Percentiles rank a stretch among this genome's conserved stretches.
Conservation (phyloP, 768 basidiomycete species). For the Mycena olivaceomarginata region DNA sequence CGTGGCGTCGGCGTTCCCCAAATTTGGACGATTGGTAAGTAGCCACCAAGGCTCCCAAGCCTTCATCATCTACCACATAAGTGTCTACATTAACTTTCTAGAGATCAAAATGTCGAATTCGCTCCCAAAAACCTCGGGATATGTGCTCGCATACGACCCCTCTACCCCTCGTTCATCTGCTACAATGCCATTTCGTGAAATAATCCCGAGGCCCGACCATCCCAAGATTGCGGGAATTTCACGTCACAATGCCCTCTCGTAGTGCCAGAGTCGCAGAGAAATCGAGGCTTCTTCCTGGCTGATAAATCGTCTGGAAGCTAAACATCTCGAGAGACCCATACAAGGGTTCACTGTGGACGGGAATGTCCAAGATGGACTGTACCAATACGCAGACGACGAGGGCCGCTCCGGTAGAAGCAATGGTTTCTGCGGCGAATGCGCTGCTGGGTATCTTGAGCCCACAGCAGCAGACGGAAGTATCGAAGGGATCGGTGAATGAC, state of each 20-base stretch:
- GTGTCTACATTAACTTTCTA: too few species aligned
- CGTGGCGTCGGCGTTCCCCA: neutral
- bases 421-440: neutral
- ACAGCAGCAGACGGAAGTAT: neutral
- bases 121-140: neutral
- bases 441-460: neutral
- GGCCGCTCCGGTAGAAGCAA: neutral
- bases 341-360: constrained; percentile 9
- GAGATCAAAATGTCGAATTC: neutral
- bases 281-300: constrained; percentile 1
- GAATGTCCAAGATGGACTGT: neutral
- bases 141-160: constrained; percentile 1
- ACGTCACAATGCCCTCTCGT: neutral
- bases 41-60: neutral
- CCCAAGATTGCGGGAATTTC: constrained; percentile 12
- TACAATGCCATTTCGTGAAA: constrained; percentile 1
- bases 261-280: constrained; percentile 10
- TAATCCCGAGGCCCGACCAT: neutral
- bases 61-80: neutral
- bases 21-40: too few species aligned
- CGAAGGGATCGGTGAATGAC: constrained; percentile 6
- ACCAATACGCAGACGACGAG: constrained; percentile 5
- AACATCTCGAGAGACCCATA: constrained; percentile 16
- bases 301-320: constrained; percentile 3
- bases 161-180: constrained; percentile 3